Base-by-base conservation (phyloP, 83 land plant genomes). In the Picea abies region DNA sequence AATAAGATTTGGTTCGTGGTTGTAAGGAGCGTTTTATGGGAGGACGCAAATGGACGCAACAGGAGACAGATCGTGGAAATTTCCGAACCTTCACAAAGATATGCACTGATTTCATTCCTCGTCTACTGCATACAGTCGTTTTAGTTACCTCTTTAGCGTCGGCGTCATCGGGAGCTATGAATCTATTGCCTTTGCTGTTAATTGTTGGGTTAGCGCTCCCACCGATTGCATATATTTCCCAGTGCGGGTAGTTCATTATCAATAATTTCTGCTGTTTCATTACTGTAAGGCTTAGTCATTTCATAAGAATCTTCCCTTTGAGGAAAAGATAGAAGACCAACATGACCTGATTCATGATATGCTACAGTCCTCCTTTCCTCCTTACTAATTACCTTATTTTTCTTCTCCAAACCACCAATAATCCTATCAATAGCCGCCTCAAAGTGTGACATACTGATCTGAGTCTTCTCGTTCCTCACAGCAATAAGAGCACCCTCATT, bases 271-370 rank as follows among this genome's bases (percentile, higher is more conserved):
- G 85, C 96, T 10, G 96, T 94, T 71, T 90, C 89, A 85, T 85
- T 93, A 86, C 97, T 94, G 88, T 93, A 94, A 16, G 97, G 97
- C 83, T 91, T 94, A 26, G 67, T 73, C 92, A 93, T 87, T 71
- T 91, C 97, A 69, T 92, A 86, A 11, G 82, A 60, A 79, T 93
- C 95, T 20, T 94, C 92, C 37, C 85, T 89, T 79, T 85, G 97
- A 47, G 97, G 97, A 75, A 91, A 94, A 35, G 97, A 94, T 41
- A 94, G 90, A 65, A 94, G 94, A 17, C 97, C 97, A 32, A 94
- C 97, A 91, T 96, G 98, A 39, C 98, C 98, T 68, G 95, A 92
- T 86, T 96, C 97, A 88, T 96, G 98, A 52, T 96, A 96, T 17
- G 98, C 98, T 79, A 91, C 95, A 44, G 95, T 94, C 35, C 87